These are phyloP conservation scores for Colletotrichum cordylinicola DNA, from an alignment of 2,329 filamentous ascomycete species.

Conservation along the genomic window DNA sequence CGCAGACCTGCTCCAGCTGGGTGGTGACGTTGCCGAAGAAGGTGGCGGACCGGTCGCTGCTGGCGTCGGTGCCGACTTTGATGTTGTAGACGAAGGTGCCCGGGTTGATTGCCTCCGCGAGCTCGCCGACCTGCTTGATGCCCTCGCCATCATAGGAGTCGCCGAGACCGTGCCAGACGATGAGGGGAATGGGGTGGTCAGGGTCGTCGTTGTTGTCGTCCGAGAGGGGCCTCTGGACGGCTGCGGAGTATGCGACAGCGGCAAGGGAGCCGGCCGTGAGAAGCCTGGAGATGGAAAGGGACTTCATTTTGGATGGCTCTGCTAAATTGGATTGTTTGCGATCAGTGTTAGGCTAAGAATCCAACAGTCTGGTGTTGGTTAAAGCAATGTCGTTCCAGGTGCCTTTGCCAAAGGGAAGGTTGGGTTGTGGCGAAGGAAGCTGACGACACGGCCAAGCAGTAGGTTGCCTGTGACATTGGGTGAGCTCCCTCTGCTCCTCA, in stretches of 20 bases:
- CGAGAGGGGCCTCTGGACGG: constrained; percentile 6
- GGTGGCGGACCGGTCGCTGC: constrained; percentile 78
- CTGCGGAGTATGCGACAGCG: constrained; percentile 24
- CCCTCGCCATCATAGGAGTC: constrained; percentile 81
- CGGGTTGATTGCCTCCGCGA: constrained; percentile 76
- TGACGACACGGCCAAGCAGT: constrained; percentile 17
- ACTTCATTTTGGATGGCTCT: constrained; percentile 30
- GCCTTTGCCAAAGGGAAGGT: neutral
- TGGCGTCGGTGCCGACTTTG: constrained; percentile 69
- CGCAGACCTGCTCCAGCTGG: constrained; percentile 80
- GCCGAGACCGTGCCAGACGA: constrained; percentile 90
- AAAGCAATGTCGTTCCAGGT: neutral
- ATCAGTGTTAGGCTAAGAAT: neutral
- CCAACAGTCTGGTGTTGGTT: neutral
- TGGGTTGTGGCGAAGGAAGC: constrained; percentile 25
- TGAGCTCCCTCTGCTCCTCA: neutral
- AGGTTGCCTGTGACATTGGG: constrained; percentile 30
- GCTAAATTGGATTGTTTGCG: neutral
- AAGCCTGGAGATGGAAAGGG: constrained; percentile 36
- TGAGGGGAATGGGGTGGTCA: constrained; percentile 77
- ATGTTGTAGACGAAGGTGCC: constrained; percentile 87
- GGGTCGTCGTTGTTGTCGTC: constrained; percentile 48
- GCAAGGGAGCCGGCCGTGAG: constrained; percentile 31
- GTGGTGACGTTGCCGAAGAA: constrained; percentile 90
- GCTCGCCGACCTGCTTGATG: constrained; percentile 71